Base-by-base conservation (phyloP, 495 filamentous ascomycete genomes). In the Aspergillus nidulans region DNA sequence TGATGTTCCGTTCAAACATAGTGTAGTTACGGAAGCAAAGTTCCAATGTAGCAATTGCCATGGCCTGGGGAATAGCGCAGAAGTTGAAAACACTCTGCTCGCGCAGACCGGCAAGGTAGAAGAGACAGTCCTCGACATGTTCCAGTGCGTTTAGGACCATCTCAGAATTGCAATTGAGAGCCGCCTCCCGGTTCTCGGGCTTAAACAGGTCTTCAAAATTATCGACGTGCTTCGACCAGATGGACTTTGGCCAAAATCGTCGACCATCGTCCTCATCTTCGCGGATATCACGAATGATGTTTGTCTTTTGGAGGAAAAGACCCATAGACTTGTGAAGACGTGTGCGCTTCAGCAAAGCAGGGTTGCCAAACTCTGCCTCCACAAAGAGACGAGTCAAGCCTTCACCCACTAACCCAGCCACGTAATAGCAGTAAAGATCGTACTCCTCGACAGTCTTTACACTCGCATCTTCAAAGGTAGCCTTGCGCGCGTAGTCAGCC, bases 41-140 rank as follows among this genome's bases (percentile, higher is more conserved):
- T 52, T 95, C 77, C 38, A 97, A 69, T 1, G 92, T 97, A 2
- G 94, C 92, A 70, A 98, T 97, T 24, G 95, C 94, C 94, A 98
- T 98, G 56, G 85, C 76, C 71, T 98, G 94, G n/a, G 94, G 94
- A 61, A 98, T 98, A 40, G 95, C 92, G 40, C 90, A 90, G 68
- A 98, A 98, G 77, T 98, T 97, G 86, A 98, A 98, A n/a, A 96
- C 91, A 68, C 89, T 94, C 74, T 97, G 94, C 69, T 98, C 94
- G 54, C 88, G 89, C 41, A 97, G 80, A 19, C 91, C 95, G 20
- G 95, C 95, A 73, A 98, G 88, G 77, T 98, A 98, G 76, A 91
- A 97, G 8, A 98, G 75, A 71, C 92, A 97, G 62, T 97, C 90
- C 57, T 95, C 90, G 25, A 84, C 90, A 59, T 96, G 91, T 66